Evolutionary conservation across 2,329 filamentous ascomycete genomes (phyloP).

Genomic region (Lecanicillium sp.): DNA sequence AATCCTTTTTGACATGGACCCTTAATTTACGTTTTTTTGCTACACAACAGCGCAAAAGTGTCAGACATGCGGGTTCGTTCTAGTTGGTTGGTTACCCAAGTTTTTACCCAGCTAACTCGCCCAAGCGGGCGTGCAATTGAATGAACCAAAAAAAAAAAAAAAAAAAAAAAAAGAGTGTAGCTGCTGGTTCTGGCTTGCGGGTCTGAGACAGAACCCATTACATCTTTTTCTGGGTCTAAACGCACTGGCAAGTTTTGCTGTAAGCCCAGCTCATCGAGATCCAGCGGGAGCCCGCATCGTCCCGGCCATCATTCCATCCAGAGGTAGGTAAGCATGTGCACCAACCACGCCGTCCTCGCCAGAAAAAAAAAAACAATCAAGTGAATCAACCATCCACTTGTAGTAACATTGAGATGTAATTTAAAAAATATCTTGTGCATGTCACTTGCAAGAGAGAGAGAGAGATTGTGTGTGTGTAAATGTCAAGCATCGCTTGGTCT

Average conservation of each 20-base stretch:
- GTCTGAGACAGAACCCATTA: not conserved
- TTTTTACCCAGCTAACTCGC: too few species aligned
- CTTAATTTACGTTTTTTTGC: too few species aligned
- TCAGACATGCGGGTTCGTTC: constrained; percentile 1
- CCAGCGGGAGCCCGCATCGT: not conserved
- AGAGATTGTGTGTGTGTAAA: not conserved
- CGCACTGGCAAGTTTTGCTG: not conserved
- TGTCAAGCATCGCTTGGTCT: too few species aligned
- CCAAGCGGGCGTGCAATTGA: not conserved
- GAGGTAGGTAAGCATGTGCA: too few species aligned
- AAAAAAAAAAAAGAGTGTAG: not conserved
- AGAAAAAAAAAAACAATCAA: too few species aligned
- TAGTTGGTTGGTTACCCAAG: too few species aligned
- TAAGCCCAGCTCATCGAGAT: not conserved
- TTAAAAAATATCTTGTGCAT: too few species aligned
- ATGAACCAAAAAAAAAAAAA: not conserved
- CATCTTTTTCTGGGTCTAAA: not conserved
- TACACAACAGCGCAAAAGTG: too few species aligned
- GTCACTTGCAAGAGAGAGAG: not conserved
- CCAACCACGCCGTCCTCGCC: too few species aligned
- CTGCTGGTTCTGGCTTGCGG: not conserved
- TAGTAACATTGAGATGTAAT: too few species aligned
- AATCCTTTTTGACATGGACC: not conserved
- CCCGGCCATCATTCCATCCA: constrained; percentile 7
- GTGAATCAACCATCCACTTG: too few species aligned